Base-by-base conservation (phyloP, 768 basidiomycete species). In the Collybia mongolica region DNA sequence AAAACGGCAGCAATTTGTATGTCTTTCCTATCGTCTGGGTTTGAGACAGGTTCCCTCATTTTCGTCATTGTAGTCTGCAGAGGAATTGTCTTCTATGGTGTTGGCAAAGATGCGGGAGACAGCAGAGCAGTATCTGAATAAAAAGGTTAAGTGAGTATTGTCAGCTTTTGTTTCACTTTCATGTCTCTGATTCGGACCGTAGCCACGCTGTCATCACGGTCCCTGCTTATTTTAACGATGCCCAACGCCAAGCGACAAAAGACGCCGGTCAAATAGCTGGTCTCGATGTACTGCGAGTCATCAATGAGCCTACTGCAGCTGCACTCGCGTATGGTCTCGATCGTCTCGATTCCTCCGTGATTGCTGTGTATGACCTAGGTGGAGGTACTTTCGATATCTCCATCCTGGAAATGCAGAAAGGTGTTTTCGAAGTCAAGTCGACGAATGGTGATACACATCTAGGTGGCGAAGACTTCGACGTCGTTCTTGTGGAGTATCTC, bases 371-470 rank as follows among this genome's bases (percentile, higher is more conserved):
- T 67, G 97, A 99, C 78, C 81, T 98, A 26, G 96, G 96, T 59
- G 96, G 96, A 61, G 96, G 96, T 49, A 98, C 96, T 19, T 98
- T 98, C 70, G 96, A 98, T 93, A 93, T 99, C 64, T 99, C 97
- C 23, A 95, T 99, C 59, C 79, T 99, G 49, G 95, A 98, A 74
- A 98, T 98, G 93, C 93, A 98, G 71, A 95, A 97, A 72, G 97
- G 96, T 61, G 95, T 99, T 8, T 99, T 98, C 70, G 97, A 98
- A 71, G 97, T 99, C 66, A 99, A 98, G 77, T 98, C 97, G 0
- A 99, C 97, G 48, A 98, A 98, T 65, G 97, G 97, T 66, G 96
- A 99, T 71, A 98, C 97, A 14, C 97, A 99, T 67, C 83, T 99
- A 51, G 97, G 93, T 58, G 80, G 80, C 65, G 97, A 99, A 72